Conservation (phyloP, 306 rosid species). For the Mimosa pudica region DNA sequence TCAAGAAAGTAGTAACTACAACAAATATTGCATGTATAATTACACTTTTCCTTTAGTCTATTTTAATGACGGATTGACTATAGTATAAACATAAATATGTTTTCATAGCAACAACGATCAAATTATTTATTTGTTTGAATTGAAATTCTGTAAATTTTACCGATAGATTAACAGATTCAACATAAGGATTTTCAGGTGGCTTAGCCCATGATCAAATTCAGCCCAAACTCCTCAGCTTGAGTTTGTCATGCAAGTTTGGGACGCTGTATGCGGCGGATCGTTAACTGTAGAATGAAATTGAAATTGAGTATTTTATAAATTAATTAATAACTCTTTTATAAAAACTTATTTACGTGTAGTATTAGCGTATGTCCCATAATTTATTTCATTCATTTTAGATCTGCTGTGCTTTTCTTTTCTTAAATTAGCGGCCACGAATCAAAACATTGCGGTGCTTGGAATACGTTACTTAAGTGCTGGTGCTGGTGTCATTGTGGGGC, state of each 20-base stretch:
- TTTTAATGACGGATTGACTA: background rate
- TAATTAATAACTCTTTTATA: no score
- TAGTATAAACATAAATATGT: background rate
- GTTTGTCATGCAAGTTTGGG: background rate
- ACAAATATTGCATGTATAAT: background rate
- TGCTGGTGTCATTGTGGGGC: background rate
- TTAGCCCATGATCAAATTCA: no score
- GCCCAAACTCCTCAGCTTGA: background rate
- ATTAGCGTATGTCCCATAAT: background rate
- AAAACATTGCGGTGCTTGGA: background rate
- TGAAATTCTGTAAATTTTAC: background rate
- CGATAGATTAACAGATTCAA: background rate
- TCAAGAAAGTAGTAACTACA: no score
- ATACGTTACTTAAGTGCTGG: background rate
- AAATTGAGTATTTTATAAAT: no score
- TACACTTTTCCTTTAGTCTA: background rate
- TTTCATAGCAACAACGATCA: background rate
- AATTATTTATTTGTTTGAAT: background rate
- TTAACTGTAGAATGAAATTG: no score
- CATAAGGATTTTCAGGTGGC: background rate
- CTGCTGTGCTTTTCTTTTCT: background rate
- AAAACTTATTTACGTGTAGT: no score
- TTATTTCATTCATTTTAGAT: background rate
- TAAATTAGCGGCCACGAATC: background rate
- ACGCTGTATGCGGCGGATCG: no score